A percentile compares a stretch with the other conserved stretches of the same genome.
phyloP scores from a whole-genome alignment of 495 filamentous ascomycete species.

The Astrothelium subdiscretum region DNA sequence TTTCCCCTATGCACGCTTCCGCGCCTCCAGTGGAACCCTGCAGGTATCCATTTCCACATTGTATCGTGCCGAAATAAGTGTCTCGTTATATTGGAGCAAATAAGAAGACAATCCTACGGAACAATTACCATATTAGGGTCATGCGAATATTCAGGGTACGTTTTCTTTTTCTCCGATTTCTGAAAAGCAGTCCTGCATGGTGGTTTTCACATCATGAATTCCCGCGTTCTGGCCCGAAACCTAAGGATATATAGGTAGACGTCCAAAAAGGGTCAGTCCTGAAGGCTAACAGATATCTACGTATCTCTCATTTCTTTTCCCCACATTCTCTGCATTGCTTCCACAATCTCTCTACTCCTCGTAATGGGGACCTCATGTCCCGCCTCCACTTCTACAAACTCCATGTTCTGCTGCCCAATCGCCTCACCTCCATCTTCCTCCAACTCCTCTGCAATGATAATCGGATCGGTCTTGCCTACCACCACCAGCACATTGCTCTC shows the following conservation, averaged over 20 bases:
- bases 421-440: conserved; percentile 39
- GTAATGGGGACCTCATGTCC: conserved; percentile 50
- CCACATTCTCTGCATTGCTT: conserved; percentile 33
- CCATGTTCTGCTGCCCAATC: conserved; percentile 34
- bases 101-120: background rate
- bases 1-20: background rate
- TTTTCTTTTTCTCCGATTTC: too few species aligned
- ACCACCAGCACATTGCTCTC: conserved; percentile 43
- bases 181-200: too few species aligned
- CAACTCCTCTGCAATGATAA: conserved; percentile 47
- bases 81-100: background rate
- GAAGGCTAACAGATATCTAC: background rate
- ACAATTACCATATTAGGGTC: too few species aligned
- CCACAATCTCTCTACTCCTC: conserved; percentile 39
- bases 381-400: conserved; percentile 38
- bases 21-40: too few species aligned
- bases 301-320: background rate
- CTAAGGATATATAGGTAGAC: background rate
- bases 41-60: background rate
- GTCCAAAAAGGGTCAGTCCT: background rate
- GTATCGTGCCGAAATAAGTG: background rate
- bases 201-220: too few species aligned
- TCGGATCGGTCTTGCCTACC: conserved; percentile 40
- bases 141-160: too few species aligned
- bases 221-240: background rate